Evolutionary conservation across 768 basidiomycete species (phyloP).

Genomic region (Panaeolus papilionaceus): DNA sequence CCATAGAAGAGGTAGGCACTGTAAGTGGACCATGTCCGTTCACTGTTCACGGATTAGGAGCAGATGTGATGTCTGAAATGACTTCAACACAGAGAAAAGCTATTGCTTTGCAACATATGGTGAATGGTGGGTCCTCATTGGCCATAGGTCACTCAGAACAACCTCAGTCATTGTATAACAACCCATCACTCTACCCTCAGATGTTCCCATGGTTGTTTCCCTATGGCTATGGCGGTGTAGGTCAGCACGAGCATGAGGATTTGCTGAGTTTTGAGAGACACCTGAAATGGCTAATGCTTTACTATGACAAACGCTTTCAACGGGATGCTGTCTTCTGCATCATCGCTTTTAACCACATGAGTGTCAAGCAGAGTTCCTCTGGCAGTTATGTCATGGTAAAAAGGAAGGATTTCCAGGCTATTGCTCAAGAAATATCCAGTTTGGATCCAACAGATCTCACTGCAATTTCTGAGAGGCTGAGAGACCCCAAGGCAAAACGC

Average conservation of each 20-base stretch:
- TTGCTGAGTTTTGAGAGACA: neutral
- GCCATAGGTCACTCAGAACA: conserved; percentile 31
- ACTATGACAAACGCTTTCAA: neutral
- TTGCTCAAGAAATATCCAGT: neutral
- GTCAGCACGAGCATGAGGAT: neutral
- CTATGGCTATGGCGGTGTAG: neutral
- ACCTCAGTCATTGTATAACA: conserved; percentile 33
- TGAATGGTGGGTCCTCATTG: conserved; percentile 30
- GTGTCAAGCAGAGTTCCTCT: neutral
- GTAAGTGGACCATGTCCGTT: conserved; percentile 43
- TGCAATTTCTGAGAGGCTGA: neutral
- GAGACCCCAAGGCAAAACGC: neutral
- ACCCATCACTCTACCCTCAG: conserved; percentile 42
- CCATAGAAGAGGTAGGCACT: conserved; percentile 29
- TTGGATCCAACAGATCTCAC: neutral
- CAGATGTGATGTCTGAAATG: conserved; percentile 28
- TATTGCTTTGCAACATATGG: conserved; percentile 33
- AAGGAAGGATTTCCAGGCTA: neutral
- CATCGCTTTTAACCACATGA: neutral
- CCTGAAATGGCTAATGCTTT: neutral
- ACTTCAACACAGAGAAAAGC: conserved; percentile 23
- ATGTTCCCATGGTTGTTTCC: conserved; percentile 24
- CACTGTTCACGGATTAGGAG: conserved; percentile 42
- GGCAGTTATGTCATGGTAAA: neutral
- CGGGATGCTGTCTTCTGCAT: neutral